Evolutionary conservation across 305 asterid species (phyloP).

Genomic region (Fraxinus nigra): DNA sequence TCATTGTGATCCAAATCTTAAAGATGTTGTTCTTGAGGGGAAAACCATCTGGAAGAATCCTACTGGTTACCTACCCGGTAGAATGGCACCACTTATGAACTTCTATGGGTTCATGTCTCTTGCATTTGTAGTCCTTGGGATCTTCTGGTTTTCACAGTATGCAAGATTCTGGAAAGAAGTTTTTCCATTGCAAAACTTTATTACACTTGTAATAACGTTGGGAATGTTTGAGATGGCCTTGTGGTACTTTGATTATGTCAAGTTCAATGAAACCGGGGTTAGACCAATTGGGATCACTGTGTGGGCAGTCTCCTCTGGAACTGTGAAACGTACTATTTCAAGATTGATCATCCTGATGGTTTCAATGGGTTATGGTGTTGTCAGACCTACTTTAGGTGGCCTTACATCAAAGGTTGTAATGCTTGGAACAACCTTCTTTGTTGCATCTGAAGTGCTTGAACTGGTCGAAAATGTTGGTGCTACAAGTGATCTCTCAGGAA

Average conservation of each 20-base stretch:
- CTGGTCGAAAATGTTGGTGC: slow-evolving; percentile 85
- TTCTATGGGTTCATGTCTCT: slow-evolving; percentile 88
- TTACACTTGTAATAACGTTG: slow-evolving; percentile 76
- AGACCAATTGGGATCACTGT: slow-evolving; percentile 83
- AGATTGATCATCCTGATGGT: slow-evolving; percentile 74
- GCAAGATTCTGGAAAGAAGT: slow-evolving; percentile 93
- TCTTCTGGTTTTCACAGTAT: slow-evolving; percentile 93
- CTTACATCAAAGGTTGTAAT: slow-evolving; percentile 77
- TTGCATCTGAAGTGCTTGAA: slow-evolving; percentile 83
- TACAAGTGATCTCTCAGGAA: slow-evolving; percentile 83
- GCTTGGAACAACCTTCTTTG: slow-evolving; percentile 86
- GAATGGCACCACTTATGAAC: slow-evolving; percentile 95
- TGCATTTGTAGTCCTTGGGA: slow-evolving; percentile 68
- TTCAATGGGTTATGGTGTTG: slow-evolving; percentile 98
- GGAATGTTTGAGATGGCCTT: slow-evolving; percentile 93
- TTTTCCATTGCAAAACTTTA: slow-evolving; percentile 78
- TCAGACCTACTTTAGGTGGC: slow-evolving; percentile 92
- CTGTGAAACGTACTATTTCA: slow-evolving; percentile 79
- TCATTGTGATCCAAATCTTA: slow-evolving; percentile 80
- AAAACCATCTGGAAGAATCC: slow-evolving; percentile 94
- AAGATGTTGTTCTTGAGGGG: slow-evolving; percentile 67
- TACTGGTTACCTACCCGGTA: slow-evolving; percentile 84
- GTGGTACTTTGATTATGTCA: slow-evolving; percentile 93
- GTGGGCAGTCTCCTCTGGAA: slow-evolving; percentile 92
- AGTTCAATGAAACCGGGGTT: slow-evolving; percentile 78